These are phyloP conservation scores for Entrophospora sp. DNA, from an alignment of 192 early-diverging fungal species.

Conservation along the genomic window DNA sequence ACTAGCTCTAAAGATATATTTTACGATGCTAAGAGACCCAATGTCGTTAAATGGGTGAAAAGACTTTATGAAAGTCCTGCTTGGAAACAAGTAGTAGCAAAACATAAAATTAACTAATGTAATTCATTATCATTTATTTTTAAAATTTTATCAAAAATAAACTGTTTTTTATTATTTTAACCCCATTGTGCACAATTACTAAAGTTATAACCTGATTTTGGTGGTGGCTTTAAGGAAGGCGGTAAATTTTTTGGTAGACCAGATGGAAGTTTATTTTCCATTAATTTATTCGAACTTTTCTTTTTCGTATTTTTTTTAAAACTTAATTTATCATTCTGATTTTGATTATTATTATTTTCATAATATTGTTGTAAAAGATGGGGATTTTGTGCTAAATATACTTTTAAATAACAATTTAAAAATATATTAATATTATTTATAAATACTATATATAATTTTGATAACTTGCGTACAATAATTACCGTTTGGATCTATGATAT, in stretches of 20 bases:
- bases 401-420: background rate
- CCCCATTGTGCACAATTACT: conserved; percentile 24
- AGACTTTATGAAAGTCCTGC: too few species aligned
- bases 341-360: too few species aligned
- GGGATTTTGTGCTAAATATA: background rate
- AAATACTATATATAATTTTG: conserved; percentile 14
- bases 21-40: too few species aligned
- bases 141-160: too few species aligned
- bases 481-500: background rate
- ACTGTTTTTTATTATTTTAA: conserved; percentile 2
- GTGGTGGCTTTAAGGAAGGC: conserved; percentile 27
- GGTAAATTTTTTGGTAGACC: conserved; percentile 25
- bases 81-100: too few species aligned
- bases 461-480: background rate
- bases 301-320: too few species aligned
- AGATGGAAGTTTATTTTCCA: conserved; percentile 21
- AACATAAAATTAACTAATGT: too few species aligned
- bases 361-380: background rate
- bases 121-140: too few species aligned
- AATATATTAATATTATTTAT: background rate
- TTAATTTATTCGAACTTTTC: too few species aligned
- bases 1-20: too few species aligned
- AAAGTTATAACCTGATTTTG: conserved; percentile 25
- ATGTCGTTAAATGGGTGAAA: too few species aligned
- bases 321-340: too few species aligned